Evolutionary conservation across 106 monocot genomes (phyloP), one percentile per base, ranked within the genome.

Genomic region (Dioscorea alata): DNA sequence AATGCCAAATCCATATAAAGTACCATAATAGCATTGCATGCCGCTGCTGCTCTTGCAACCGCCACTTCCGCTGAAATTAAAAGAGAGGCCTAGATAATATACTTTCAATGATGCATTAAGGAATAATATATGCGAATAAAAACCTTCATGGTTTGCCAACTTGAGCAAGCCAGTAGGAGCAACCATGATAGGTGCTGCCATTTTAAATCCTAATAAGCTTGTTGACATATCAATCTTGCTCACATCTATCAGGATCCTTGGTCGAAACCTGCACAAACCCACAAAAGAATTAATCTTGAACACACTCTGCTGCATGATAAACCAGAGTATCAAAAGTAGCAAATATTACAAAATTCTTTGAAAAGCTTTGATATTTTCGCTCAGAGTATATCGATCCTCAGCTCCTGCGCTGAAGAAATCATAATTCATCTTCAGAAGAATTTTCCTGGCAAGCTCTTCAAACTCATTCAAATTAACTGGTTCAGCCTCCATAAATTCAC

Each of bases 401-500:
- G 93, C 93, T 73, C 93, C 93, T 50, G 89, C 86, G 33, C 70
- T 75, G 59, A 78, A 78, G 76, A 34, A 94, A 67, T 94, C 93
- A 71, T 81, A 94, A 64, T 73, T 56, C 89, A 84, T 90, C 68
- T 94, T 94, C n/a, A 86, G 93, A 48, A 94, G 79, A 35, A 57
- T 59, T 66, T 74, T 52, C 66, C 68, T 86, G 8, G 93, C 93
- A 10, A 82, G 66, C 71, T 94, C 84, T 80, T 94, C 62, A 52
- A 82, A 89, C 71, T 86, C 89, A 2, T 57, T 71, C 64, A 89
- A 35, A 71, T 86, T 94, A 49, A 89, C 84, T 23, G 84, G 89
- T 18, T 73, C 65, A 62, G 22, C 16, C 14, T 66, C 86, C 91
- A 89, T 89, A 52, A 33, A 70, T 64, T 69, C 65, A 42, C 42